These are phyloP conservation scores for Vishniacozyma victoriae DNA, from an alignment of 768 basidiomycete genomes.

Conservation along the genomic window DNA sequence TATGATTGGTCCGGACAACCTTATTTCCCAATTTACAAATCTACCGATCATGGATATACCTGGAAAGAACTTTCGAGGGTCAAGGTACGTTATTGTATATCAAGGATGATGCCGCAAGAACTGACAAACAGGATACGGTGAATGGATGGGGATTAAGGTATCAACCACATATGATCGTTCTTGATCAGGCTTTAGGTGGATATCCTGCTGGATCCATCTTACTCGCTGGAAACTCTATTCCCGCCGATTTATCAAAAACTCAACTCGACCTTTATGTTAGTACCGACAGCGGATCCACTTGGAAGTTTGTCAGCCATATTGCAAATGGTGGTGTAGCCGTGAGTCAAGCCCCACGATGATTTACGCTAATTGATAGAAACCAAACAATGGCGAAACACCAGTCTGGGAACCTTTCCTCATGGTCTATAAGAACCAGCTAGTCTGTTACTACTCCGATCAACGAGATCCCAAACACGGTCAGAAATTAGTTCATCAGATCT, in stretches of 20 bases:
- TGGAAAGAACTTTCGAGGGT: constrained; percentile 12
- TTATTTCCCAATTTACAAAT: constrained; percentile 24
- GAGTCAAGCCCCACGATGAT: constrained; percentile 15
- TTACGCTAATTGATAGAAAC: too few relatives aligned
- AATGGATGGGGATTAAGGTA: constrained; percentile 20
- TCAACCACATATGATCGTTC: constrained; percentile 12
- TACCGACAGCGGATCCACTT: constrained; percentile 17
- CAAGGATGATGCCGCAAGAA: background rate
- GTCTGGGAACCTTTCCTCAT: constrained; percentile 28
- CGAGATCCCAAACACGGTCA: constrained; percentile 20
- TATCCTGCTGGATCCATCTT: constrained; percentile 16
- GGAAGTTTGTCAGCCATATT: constrained; percentile 22
- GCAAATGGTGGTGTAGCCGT: constrained; percentile 15
- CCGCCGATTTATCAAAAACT: constrained; percentile 14
- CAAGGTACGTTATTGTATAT: background rate
- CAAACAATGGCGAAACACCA: too few relatives aligned
- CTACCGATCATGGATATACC: constrained; percentile 10
- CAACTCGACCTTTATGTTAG: constrained; percentile 22
- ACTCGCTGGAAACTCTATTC: constrained; percentile 23
- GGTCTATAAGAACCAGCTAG: constrained; percentile 17
- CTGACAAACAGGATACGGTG: constrained; percentile 4
- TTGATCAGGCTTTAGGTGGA: constrained; percentile 3
- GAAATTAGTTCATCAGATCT: constrained; percentile 19
- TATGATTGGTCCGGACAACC: constrained; percentile 8
- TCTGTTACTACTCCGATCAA: constrained; percentile 27